Evolutionary conservation across 441 rosid genomes (phyloP).

Genomic region (Francoa sonchifolia): DNA sequence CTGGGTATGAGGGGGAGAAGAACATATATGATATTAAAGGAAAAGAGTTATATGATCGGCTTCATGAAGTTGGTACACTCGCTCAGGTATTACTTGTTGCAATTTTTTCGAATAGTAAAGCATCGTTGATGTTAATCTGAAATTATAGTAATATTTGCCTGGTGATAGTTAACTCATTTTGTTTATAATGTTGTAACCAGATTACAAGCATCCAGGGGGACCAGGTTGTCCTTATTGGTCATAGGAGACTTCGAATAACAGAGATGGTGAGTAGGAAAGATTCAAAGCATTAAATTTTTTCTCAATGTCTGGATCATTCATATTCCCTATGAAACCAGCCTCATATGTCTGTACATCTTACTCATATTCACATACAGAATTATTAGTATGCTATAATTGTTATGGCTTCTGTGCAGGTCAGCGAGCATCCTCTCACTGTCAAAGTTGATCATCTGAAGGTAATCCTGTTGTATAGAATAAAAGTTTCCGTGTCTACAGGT

Average conservation of each 20-base stretch:
- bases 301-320: not conserved
- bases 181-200: slow-evolving; percentile 26
- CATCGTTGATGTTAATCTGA: not conserved
- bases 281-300: not conserved
- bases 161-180: slow-evolving; percentile 1
- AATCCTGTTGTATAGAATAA: too few species aligned
- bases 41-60: slow-evolving; percentile 67
- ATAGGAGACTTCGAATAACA: slow-evolving; percentile 78
- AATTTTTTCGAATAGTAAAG: slow-evolving; percentile 1
- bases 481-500: too few species aligned
- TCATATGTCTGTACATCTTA: too few species aligned
- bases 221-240: slow-evolving; percentile 88
- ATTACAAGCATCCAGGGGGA: slow-evolving; percentile 86
- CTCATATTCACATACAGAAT: too few species aligned
- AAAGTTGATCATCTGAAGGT: slow-evolving; percentile 98
- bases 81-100: slow-evolving; percentile 56
- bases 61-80: slow-evolving; percentile 95
- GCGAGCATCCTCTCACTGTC: slow-evolving; percentile 89
- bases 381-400: slow-evolving; percentile 7
- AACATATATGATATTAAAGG: slow-evolving; percentile 65
- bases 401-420: slow-evolving; percentile 41
- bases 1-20: slow-evolving; percentile 66
- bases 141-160: not conserved
- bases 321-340: not conserved
- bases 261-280: slow-evolving; percentile 55